A percentile compares a stretch with the other conserved stretches of the same genome.
Conservation (phyloP, 352 stramenopile species). For the Phytophthora fragariaefolia region DNA sequence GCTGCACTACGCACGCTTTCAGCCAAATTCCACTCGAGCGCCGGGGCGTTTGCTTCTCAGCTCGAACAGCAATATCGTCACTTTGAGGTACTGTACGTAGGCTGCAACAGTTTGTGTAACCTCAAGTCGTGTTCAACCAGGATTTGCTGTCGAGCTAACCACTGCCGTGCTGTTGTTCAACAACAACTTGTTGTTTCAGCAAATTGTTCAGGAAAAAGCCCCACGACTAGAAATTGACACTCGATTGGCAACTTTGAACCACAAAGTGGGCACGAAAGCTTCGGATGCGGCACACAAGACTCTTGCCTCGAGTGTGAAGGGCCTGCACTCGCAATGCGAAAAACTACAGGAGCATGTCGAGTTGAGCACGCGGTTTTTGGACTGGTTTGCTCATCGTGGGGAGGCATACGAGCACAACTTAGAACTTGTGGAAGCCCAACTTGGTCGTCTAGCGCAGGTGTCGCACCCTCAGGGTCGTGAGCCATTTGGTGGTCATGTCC, state of each 20-base stretch:
- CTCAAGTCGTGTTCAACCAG: no score
- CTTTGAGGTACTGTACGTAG: no score
- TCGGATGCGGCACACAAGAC: slow-evolving; percentile 19
- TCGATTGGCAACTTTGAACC: slow-evolving; percentile 21
- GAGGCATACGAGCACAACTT: slow-evolving; percentile 82
- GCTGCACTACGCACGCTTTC: slow-evolving; percentile 39
- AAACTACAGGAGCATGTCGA: slow-evolving; percentile 53
- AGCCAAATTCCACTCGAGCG: slow-evolving; percentile 44
- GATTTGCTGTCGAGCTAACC: no score
- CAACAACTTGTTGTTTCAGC: slow-evolving; percentile 13
- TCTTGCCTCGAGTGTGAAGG: slow-evolving; percentile 20
- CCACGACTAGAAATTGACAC: slow-evolving; percentile 22
- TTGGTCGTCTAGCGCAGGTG: slow-evolving; percentile 48
- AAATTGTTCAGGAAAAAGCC: slow-evolving; percentile 28
- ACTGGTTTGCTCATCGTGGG: slow-evolving; percentile 74
- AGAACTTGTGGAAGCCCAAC: slow-evolving; percentile 66
- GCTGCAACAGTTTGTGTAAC: no score
- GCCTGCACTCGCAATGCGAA: slow-evolving; percentile 24
- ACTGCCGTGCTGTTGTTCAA: no score
- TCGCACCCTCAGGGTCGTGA: slow-evolving; percentile 51
- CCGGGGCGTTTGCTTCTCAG: slow-evolving; percentile 25
- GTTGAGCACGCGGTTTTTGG: slow-evolving; percentile 69
- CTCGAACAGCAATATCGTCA: slow-evolving; percentile 37
- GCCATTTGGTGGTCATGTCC: slow-evolving; percentile 56
- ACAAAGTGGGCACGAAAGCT: slow-evolving; percentile 31